Evolutionary conservation across 192 early-diverging fungal species (phyloP), one percentile per base, ranked within the genome.

Genomic region (Mortierella antarctica): DNA sequence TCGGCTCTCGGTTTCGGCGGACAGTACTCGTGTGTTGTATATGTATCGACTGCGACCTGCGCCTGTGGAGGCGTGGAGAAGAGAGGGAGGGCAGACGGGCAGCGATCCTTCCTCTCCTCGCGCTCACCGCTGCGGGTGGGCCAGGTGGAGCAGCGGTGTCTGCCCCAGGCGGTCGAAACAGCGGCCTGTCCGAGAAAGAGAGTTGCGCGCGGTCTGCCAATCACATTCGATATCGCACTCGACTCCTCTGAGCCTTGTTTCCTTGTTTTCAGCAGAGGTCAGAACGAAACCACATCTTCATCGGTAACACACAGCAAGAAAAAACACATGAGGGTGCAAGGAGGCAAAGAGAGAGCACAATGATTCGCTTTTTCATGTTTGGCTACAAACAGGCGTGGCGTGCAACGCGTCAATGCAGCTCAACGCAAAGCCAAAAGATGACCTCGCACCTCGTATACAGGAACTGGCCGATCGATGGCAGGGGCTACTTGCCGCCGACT

Each of bases 191-290:
- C 62, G 62, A 65, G 21, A 1, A 39, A 39, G 6, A 31, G 6
- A 50, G 49, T 6, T 48, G 6, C 14, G 11, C 39, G 11, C 39
- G 12, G 15, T 18, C 49, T 9, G 39, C 62, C 62, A 65, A 65
- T 65, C 62, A 65, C 8, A 65, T 20, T 31, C 21, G 17, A 65
- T 50, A 65, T 65, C 62, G 62, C 15, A 17, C 57, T 59, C 57
- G 39, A 11, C 6, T 59, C 55, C 0, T 41, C 57, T 41, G 31
- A 31, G 31, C 31, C 31, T 31, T 31, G 31, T 31, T 1, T 31
- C 31, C 31, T 3, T 31, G 31, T 31, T 31, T 3, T 31, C 31
- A 3, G 31, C 31, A 31, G 31, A 2, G 31, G 31, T 31, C 31
- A 31, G 31, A 31, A 31, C 31, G 3, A 3, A 31, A 3, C 31